These are phyloP conservation scores for Pleoardoris graminearum DNA, from an alignment of 2,329 filamentous ascomycete genomes.

Conservation along the genomic window DNA sequence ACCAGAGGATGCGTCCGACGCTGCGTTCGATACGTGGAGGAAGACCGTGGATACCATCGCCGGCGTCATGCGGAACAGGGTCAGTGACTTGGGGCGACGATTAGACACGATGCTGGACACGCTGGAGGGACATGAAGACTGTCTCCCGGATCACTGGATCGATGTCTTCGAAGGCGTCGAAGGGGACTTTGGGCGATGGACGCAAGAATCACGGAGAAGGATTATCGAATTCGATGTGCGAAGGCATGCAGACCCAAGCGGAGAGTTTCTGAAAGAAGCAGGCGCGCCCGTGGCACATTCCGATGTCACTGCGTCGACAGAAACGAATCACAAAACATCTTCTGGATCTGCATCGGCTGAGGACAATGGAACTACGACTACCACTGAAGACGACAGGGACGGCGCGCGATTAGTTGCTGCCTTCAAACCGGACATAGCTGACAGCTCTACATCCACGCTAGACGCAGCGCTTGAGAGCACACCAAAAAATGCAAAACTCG, in stretches of 20 bases:
- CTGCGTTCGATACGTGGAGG: slow-evolving; percentile 39
- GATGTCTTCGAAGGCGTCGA: slow-evolving; percentile 83
- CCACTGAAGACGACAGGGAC: neutral
- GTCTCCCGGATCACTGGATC: slow-evolving; percentile 83
- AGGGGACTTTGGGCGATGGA: slow-evolving; percentile 77
- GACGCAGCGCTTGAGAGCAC: neutral
- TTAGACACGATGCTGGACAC: slow-evolving; percentile 86
- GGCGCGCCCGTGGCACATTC: slow-evolving; percentile 14
- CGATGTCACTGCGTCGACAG: slow-evolving; percentile 5
- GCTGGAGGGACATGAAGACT: slow-evolving; percentile 81
- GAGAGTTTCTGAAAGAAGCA: slow-evolving; percentile 1
- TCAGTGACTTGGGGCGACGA: slow-evolving; percentile 69
- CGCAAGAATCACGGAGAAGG: slow-evolving; percentile 72
- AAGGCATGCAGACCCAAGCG: slow-evolving; percentile 22
- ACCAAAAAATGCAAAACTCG: neutral
- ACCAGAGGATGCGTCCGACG: slow-evolving; percentile 36
- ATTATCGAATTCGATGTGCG: slow-evolving; percentile 66
- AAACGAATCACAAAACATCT: neutral
- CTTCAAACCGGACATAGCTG: neutral
- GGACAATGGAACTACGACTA: neutral
- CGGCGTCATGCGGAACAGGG: slow-evolving; percentile 66
- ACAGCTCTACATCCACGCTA: neutral
- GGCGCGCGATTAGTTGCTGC: slow-evolving; percentile 1
- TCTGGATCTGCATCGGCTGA: neutral
- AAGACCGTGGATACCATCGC: slow-evolving; percentile 59